Evolutionary conservation across 139 green algal genomes (phyloP), one percentile per base, ranked within the genome.

Genomic region (Diplosphaera chodatii): DNA sequence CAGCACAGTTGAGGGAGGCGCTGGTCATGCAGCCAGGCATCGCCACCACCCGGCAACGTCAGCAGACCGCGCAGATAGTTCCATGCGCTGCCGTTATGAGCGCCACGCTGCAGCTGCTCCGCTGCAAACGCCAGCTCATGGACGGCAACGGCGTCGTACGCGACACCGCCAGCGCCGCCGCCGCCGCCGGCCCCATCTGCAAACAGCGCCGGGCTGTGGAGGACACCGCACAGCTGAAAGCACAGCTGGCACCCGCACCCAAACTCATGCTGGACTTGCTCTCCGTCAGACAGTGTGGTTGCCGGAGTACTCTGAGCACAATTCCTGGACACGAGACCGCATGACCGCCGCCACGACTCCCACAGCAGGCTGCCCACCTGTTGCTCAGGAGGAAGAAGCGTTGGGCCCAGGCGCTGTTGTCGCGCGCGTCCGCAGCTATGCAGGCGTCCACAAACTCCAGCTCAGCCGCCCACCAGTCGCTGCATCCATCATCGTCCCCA

Each of bases 341-440:
- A n/a, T n/a, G n/a, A n/a, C n/a, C n/a, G n/a, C n/a, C n/a, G n/a
- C n/a, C n/a, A n/a, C n/a, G n/a, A n/a, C n/a, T n/a, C n/a, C n/a
- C n/a, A n/a, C n/a, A n/a, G n/a, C n/a, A n/a, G n/a, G n/a, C n/a
- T 31, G 4, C 37, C 67, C 28, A 27, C n/a, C 22, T 55, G 5
- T 3, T 63, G 37, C 22, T 63, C 65, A 22, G 59, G 23, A 92
- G 55, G 63, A 89, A 93, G n/a, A 79, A 72, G 37, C 90, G 81
- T 75, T 97, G 89, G 70, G 82, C 91, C 92, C 92, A 97, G 18
- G 91, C 90, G 23, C 77, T 90, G 81, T 97, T 97, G 80, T 97
- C 96, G 71, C 84, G 82, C 41, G 91, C 63, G 64, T 97, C 92
- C 2, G 83, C 63, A 0, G 68, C 27, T 21, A 96, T 68, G 67